Percentiles rank a stretch among this genome's conserved stretches.
Conservation (phyloP, 306 rosid genomes). For the Carpinus viminea region DNA sequence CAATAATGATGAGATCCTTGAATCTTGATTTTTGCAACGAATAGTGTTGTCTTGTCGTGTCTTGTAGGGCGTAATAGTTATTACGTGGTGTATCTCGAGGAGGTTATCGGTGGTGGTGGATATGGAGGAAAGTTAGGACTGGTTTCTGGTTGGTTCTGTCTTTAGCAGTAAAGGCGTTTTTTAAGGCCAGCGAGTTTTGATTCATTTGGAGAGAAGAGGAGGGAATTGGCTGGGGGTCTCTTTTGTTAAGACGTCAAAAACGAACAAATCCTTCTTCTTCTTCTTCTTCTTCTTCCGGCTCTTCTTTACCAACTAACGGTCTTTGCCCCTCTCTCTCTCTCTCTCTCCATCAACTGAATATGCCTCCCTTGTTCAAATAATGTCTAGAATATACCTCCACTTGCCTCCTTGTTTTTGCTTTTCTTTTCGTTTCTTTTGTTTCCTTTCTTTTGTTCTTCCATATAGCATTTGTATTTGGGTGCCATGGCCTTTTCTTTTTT, state of each 20-base stretch:
- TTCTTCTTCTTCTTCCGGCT: neutral
- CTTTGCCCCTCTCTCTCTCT: slow-evolving; percentile 15
- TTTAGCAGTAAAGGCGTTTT: neutral
- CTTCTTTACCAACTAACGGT: slow-evolving; percentile 32
- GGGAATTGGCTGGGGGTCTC: neutral
- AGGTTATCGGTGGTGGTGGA: neutral
- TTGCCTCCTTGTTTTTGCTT: too few relatives aligned
- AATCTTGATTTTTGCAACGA: neutral
- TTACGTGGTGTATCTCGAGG: neutral
- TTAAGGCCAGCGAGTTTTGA: neutral
- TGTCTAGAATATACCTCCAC: slow-evolving; percentile 34
- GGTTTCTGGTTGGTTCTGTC: neutral
- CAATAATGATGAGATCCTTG: neutral
- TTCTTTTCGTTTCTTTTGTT: neutral
- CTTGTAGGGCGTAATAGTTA: neutral
- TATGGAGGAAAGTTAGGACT: neutral
- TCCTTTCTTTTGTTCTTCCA: neutral
- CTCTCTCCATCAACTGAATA: slow-evolving; percentile 21
- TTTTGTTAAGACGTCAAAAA: neutral
- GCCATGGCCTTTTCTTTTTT: too few relatives aligned
- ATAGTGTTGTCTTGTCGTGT: neutral
- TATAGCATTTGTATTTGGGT: too few relatives aligned
- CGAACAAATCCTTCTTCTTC: neutral
- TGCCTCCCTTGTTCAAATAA: slow-evolving; percentile 22
- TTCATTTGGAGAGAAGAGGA: neutral